Base-by-base conservation (phyloP, 2,329 filamentous ascomycete genomes). In the Venturia effusa region DNA sequence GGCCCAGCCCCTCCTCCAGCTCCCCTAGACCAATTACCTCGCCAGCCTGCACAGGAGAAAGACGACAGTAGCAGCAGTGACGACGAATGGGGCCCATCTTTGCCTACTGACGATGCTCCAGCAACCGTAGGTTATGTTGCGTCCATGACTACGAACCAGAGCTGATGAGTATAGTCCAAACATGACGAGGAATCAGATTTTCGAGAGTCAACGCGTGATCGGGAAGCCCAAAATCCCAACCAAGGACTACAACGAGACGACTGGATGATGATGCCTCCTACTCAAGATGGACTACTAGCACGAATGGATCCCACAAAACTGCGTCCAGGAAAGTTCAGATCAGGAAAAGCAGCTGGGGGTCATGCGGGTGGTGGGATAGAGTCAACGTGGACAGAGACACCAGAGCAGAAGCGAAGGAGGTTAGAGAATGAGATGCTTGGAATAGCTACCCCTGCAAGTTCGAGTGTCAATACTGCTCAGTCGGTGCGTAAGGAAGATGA, bases 301-400 rank as follows among this genome's bases (percentile, higher is more conserved):
- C 77, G 89, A 73, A 78, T 89, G 68, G 92, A 97, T 75, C 90
- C 93, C 0, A 93, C 91, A 4, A 92, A 92, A 74, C 80, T 93
- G 66, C 86, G 88, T 1, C 62, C 62, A 2, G 30, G 62, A n/a
- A 45, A 63, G 24, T 63, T 97, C 78, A 86, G 90, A 61, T 88
- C 88, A 0, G 84, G 85, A 5, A 86, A 84, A 70, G 79, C 82
- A 3, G 80, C 84, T 1, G 79, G 78, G 66, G 78, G 75, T 10
- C 69, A 75, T 4, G 67, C 75, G 4, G 72, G 72, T n/a, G 69
- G 70, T 11, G 73, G 70, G 10, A 83, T 84, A 71, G 85, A 51
- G 8, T 32, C 84, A 27, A 85, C 93, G 54, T 97, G 93, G 93
- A 92, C 90, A 0, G 93, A 97, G 74, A 96, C 91, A 10, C 89